phyloP scores from a whole-genome alignment of 2,329 filamentous ascomycete genomes.

The Fusarium keratoplasticum region DNA sequence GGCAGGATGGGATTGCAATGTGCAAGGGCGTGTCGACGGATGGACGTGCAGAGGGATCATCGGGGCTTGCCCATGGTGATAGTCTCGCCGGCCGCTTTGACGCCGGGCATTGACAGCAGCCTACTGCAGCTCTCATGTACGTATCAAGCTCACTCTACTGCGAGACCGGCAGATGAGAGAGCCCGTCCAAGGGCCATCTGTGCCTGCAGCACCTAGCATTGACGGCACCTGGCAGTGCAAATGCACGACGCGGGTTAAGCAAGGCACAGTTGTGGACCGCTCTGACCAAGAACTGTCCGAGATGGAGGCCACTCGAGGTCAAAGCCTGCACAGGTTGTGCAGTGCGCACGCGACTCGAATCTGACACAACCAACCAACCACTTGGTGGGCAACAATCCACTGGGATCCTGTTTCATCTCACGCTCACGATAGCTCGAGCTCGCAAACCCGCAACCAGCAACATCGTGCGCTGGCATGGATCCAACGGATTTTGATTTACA shows the following conservation, averaged over 20 bases:
- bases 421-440: neutral
- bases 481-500: neutral
- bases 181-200: conserved; percentile 10
- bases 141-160: conserved; percentile 20
- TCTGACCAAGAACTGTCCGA: neutral
- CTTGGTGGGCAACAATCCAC: neutral
- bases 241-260: conserved; percentile 8
- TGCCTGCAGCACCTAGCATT: conserved; percentile 29
- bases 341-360: conserved; percentile 23
- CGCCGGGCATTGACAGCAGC: conserved; percentile 2
- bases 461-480: neutral
- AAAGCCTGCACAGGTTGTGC: conserved; percentile 4
- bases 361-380: neutral
- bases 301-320: neutral
- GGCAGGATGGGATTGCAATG: neutral
- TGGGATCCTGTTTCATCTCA: conserved; percentile 1
- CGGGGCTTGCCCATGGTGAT: neutral
- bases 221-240: conserved; percentile 32
- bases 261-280: neutral
- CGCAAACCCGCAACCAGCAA: neutral
- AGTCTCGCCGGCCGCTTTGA: neutral
- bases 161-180: conserved; percentile 37
- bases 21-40: neutral
- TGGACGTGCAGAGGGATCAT: neutral
- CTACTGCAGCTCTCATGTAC: conserved; percentile 22